Conservation (phyloP, 495 filamentous ascomycete species). For the Lindgomyces ingoldianus region DNA sequence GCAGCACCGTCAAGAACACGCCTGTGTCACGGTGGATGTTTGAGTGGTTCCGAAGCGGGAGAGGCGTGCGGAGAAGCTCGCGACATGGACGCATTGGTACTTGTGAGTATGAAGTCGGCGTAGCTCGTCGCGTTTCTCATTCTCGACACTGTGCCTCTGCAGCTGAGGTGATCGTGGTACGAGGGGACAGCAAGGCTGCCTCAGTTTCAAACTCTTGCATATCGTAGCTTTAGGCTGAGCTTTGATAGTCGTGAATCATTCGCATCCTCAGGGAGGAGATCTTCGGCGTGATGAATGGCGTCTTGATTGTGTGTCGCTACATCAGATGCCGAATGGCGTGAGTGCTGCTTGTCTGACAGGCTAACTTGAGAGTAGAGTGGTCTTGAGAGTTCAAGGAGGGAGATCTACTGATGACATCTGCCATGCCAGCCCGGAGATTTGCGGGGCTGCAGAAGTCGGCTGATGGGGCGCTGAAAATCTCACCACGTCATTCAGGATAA, state of each 20-base stretch:
- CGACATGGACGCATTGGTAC: neutral
- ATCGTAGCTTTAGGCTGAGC: neutral
- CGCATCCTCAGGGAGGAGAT: neutral
- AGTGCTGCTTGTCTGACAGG: constrained; percentile 5
- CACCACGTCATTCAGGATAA: neutral
- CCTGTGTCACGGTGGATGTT: constrained; percentile 2
- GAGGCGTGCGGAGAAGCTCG: constrained; percentile 26
- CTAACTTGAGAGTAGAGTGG: neutral
- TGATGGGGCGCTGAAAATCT: neutral
- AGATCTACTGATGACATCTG: neutral
- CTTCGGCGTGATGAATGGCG: neutral
- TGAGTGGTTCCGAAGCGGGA: constrained; percentile 6
- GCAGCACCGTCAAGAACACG: neutral
- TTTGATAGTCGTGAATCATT: neutral
- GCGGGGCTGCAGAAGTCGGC: neutral
- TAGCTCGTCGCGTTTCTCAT: constrained; percentile 2
- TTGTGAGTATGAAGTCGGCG: neutral
- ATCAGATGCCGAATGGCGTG: constrained; percentile 1
- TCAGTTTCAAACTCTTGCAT: neutral
- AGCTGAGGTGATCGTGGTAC: constrained; percentile 15
- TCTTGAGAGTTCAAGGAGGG: neutral
- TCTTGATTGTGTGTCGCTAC: neutral
- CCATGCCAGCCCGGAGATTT: neutral
- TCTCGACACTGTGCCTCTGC: neutral
- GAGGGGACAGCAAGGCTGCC: neutral